Percentiles rank a stretch among this genome's conserved stretches.
Evolutionary conservation across 768 basidiomycete species (phyloP).

Genomic region (Filobasidium wieringae): DNA sequence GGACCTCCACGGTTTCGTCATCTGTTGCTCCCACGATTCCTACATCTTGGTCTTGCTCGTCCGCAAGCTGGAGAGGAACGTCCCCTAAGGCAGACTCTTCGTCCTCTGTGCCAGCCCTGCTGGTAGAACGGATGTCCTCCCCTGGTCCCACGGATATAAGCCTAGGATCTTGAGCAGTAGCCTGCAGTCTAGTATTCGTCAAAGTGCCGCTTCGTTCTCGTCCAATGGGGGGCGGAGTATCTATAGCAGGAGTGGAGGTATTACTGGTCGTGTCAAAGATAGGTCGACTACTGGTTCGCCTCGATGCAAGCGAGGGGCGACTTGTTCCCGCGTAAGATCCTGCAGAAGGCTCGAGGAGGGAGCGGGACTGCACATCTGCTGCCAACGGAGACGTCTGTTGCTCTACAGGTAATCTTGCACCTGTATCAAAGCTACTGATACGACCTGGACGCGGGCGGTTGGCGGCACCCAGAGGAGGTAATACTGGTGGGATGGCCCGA

Average conservation of each 20-base stretch:
- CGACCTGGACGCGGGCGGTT: not conserved
- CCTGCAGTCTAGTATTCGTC: not conserved
- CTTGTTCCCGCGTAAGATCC: not conserved
- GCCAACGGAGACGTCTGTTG: not conserved
- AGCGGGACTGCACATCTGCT: not conserved
- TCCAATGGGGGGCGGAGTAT: not conserved
- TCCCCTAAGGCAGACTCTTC: slow-evolving; percentile 5
- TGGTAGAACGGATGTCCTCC: slow-evolving; percentile 7
- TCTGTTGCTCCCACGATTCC: slow-evolving; percentile 14
- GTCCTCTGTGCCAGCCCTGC: slow-evolving; percentile 13
- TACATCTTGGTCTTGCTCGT: slow-evolving; percentile 1
- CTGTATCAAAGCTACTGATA: not conserved
- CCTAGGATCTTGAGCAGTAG: not conserved
- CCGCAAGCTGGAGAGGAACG: not conserved
- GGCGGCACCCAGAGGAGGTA: not conserved
- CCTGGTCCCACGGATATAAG: not conserved
- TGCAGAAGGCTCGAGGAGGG: not conserved
- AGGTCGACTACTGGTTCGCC: not conserved
- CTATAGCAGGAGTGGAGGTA: not conserved
- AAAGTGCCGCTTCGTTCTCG: slow-evolving; percentile 9
- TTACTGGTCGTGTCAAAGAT: not conserved
- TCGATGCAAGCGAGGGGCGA: not conserved
- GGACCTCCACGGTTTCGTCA: slow-evolving; percentile 18
- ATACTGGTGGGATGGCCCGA: not conserved
- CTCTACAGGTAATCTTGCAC: not conserved